Evolutionary conservation across 2,329 filamentous ascomycete genomes (phyloP), one percentile per base, ranked within the genome.

Genomic region (Penicillium nordicum): DNA sequence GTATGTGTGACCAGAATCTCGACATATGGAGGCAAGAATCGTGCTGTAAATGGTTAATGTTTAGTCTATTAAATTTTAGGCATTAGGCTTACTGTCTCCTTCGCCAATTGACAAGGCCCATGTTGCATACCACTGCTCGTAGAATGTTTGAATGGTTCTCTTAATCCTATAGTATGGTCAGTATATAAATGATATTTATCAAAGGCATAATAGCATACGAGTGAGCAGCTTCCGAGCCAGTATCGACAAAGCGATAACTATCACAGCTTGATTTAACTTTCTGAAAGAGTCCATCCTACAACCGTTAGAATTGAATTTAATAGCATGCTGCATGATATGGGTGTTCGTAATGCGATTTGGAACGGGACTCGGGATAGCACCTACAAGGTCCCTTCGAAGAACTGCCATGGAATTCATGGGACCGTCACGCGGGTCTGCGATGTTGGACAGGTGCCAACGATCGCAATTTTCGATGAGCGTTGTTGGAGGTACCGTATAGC

Each of bases 1-100:
- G 88, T 90, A 62, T 90, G 88, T 0, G 84, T 88, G 38, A 89
- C 85, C 3, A 90, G 78, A 50, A 90, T 90, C 57, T 90, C 87
- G 27, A 90, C 87, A 59, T 90, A 90, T 0, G 88, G 87, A 0
- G 88, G 88, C 0, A 90, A 79, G 1, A 64, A 66, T 7, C 57
- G 62, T 47, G 67, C 66, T 72, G 11, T 18, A 4, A 41, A 18
- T 29, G 25, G 23, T 60, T 11, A 62, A 37, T 40, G 11, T 36
- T 10, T 23, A 21, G 18, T n/a, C 7, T 11, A 40, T 21, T 10
- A 57, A 21, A 21, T n/a, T 38, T 27, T 18, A 25, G 34, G 29
- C 25, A 5, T 10, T 36, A 54, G 38, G 60, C 72, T 65, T 71
- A 81, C 81, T 75, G 60, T 78, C 79, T 8, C 80, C 81, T 45